These are phyloP conservation scores for Pseudogymnoascus sp. DNA, from an alignment of 2,329 filamentous ascomycete species.

Conservation along the genomic window DNA sequence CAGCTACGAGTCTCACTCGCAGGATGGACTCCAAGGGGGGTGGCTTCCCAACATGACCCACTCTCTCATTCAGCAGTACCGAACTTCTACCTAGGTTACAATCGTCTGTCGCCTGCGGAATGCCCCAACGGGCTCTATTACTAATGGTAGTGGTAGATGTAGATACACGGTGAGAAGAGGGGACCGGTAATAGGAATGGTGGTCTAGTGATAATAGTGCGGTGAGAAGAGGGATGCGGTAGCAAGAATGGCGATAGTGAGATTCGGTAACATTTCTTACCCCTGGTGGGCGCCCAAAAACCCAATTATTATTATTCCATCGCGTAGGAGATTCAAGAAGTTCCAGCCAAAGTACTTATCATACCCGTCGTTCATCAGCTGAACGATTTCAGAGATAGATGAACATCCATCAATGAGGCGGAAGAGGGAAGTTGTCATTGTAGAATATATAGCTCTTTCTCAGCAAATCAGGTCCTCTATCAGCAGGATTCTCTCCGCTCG, in stretches of 20 bases:
- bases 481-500: no score
- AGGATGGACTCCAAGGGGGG: neutral
- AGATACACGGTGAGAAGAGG: neutral
- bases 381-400: neutral
- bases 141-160: neutral
- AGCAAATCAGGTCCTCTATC: no score
- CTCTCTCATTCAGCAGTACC: neutral
- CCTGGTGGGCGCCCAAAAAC: neutral
- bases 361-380: neutral
- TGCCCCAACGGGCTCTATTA: neutral
- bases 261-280: neutral
- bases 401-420: neutral
- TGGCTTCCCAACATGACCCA: neutral
- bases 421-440: neutral
- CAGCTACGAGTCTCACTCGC: neutral
- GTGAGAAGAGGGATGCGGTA: neutral
- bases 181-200: neutral
- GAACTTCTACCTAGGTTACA: neutral
- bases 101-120: neutral
- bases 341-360: neutral
- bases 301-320: neutral
- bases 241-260: neutral
- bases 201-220: neutral
- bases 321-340: neutral
- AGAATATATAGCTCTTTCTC: no score